These are phyloP conservation scores for Hericium alpestre DNA, from an alignment of 768 basidiomycete genomes.

Conservation along the genomic window DNA sequence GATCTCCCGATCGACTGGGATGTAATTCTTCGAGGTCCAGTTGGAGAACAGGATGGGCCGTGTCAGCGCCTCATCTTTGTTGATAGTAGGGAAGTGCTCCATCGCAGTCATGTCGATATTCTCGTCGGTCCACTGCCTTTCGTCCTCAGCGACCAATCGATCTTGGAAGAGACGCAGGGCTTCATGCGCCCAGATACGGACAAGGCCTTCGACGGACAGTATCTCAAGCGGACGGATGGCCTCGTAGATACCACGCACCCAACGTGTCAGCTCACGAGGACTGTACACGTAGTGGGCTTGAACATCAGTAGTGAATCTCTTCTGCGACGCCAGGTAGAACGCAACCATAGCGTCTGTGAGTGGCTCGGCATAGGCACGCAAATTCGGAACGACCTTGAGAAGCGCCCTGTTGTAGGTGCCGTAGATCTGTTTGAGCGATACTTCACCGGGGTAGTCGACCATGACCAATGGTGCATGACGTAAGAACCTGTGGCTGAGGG, in stretches of 20 bases:
- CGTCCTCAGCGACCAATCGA: conserved; percentile 86
- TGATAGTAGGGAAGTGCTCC: conserved; percentile 89
- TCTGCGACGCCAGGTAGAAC: conserved; percentile 91
- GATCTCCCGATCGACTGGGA: conserved; percentile 87
- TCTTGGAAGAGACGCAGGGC: conserved; percentile 96
- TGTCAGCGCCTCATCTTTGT: conserved; percentile 71
- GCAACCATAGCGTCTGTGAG: conserved; percentile 96
- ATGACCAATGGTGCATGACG: conserved; percentile 95
- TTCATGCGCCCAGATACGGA: conserved; percentile 97
- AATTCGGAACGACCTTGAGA: conserved; percentile 89
- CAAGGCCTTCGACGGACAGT: conserved; percentile 89
- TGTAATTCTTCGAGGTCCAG: conserved; percentile 96
- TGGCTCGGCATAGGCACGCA: conserved; percentile 86
- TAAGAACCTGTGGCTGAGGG: conserved; percentile 92
- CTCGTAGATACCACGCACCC: conserved; percentile 96
- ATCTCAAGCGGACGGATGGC: conserved; percentile 89
- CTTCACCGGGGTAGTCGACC: conserved; percentile 98
- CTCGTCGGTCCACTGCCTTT: conserved; percentile 92
- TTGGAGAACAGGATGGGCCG: conserved; percentile 97
- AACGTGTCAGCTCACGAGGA: conserved; percentile 96
- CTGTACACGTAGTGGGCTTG: conserved; percentile 99
- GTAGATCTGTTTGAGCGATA: conserved; percentile 96
- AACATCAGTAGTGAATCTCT: conserved; percentile 88
- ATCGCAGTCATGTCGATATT: conserved; percentile 75
- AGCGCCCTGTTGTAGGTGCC: conserved; percentile 94